Evolutionary conservation across 78 protist species (phyloP).

Genomic region (Capsaspora owczarzaki): DNA sequence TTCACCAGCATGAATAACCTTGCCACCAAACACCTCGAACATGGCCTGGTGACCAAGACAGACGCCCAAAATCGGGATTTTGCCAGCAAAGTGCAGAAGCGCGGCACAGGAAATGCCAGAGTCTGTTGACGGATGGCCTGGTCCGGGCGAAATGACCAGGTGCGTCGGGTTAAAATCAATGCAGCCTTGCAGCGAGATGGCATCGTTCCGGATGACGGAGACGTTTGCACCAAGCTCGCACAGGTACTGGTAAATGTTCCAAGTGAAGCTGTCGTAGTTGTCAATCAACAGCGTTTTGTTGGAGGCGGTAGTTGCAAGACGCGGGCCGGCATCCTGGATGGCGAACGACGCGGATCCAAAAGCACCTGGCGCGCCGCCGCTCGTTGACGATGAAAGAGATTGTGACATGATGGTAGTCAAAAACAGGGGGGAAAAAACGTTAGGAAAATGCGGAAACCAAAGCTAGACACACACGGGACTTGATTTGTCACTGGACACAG

Average conservation of each 20-base stretch:
- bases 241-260: slow-evolving; percentile 45
- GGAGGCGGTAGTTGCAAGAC: no score
- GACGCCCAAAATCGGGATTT: slow-evolving; percentile 14
- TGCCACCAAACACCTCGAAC: slow-evolving; percentile 29
- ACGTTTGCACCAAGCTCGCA: slow-evolving; percentile 35
- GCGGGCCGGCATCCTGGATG: no score
- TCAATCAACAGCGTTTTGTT: slow-evolving; percentile 48
- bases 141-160: slow-evolving; percentile 37
- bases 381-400: no score
- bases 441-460: no score
- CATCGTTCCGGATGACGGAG: slow-evolving; percentile 42
- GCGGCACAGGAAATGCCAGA: neutral
- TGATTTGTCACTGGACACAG: neutral
- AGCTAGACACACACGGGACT: no score
- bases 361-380: no score
- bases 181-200: slow-evolving; percentile 26
- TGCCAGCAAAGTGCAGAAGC: neutral
- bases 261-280: slow-evolving; percentile 56
- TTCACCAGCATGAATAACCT: slow-evolving; percentile 19
- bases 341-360: no score
- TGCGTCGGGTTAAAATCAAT: slow-evolving; percentile 18
- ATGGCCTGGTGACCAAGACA: slow-evolving; percentile 28
- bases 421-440: no score
- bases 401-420: no score
- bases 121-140: neutral